Base-by-base conservation (phyloP, 352 stramenopile species). In the Thalassiosira exigua region DNA sequence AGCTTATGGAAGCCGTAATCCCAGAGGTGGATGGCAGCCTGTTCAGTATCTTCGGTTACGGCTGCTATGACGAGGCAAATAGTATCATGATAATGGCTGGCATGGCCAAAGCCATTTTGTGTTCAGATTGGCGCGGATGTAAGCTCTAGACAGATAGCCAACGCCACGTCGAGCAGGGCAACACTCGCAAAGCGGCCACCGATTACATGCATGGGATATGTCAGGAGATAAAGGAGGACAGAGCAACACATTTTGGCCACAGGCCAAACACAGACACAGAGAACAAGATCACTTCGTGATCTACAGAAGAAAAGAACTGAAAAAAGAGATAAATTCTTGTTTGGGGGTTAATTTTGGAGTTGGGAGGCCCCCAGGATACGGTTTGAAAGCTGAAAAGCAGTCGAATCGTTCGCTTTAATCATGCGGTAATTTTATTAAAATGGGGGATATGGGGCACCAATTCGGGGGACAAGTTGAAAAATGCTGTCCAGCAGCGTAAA, bases 11-110 rank as follows among this genome's bases (percentile, higher is more conserved):
- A 3, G 17, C 36, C 29, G 19, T 9, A 29, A 26, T 19, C 52
- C 5, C 9, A 60, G 22, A 19, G 52, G 3, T 39, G 29, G 19
- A 60, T 60, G 52, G 22, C 17, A 24, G 52, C 52, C 11, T 60
- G n/a, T n/a, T n/a, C 52, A 60, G 22, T 32, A 14, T 60, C 3
- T 67, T 67, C n/a, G 57, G 57, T 14, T 67, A 67, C 52, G 57
- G 57, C 32, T 46, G 9, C 17, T 74, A 50, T n/a, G 65, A 74
- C 39, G 53, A 62, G 52, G 48, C 19, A 3, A 51, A 36, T n/a
- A n/a, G n/a, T n/a, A 12, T 50, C 11, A 57, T 51, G 22, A 62
- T 65, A 1, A 57, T 62, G 21, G 21, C 22, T 14, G 52, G 65
- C 30, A 64, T 42, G 26, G 9, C 62, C n/a, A 65, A 54, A 26